A percentile compares a stretch with the other conserved stretches of the same genome.
Conservation (phyloP, 2,329 filamentous ascomycete species). For the Bipolaris bicolor region DNA sequence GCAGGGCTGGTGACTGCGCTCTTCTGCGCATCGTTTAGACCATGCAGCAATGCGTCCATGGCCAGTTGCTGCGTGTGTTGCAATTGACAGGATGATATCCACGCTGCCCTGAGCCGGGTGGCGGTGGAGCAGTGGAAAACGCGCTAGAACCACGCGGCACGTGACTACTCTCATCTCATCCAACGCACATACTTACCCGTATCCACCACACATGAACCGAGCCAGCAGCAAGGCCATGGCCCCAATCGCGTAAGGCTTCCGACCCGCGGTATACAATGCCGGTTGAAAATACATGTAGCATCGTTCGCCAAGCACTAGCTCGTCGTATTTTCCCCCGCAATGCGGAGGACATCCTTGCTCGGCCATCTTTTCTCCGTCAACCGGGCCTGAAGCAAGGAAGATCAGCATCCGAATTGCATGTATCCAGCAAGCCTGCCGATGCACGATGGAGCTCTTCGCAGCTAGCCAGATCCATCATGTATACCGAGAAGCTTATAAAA, state of each 20-base stretch:
- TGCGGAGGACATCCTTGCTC: constrained; percentile 19
- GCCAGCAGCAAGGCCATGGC: background rate
- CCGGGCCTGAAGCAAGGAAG: constrained; percentile 21
- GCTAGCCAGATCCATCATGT: constrained; percentile 13
- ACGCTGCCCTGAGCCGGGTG: background rate
- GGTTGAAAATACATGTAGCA: background rate
- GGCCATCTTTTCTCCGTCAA: constrained; percentile 31
- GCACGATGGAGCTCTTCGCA: constrained; percentile 13
- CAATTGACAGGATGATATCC: constrained; percentile 10
- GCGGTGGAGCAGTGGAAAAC: constrained; percentile 3
- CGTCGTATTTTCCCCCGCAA: constrained; percentile 18
- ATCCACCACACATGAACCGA: too few species aligned
- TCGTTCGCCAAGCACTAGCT: constrained; percentile 12
- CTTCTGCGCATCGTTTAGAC: constrained; percentile 69
- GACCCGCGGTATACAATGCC: background rate
- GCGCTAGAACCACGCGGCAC: constrained; percentile 14
- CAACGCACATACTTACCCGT: too few species aligned
- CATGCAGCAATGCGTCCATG: constrained; percentile 64
- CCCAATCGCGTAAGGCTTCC: constrained; percentile 15
- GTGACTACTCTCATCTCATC: background rate
- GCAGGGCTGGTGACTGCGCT: constrained; percentile 68
- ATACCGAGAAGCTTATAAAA: constrained; percentile 15
- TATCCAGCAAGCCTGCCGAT: constrained; percentile 22
- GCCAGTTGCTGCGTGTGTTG: constrained; percentile 12
- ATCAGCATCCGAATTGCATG: constrained; percentile 23